phyloP scores from a whole-genome alignment of 139 green algal genomes.

The Chlamydomonas sp. region DNA sequence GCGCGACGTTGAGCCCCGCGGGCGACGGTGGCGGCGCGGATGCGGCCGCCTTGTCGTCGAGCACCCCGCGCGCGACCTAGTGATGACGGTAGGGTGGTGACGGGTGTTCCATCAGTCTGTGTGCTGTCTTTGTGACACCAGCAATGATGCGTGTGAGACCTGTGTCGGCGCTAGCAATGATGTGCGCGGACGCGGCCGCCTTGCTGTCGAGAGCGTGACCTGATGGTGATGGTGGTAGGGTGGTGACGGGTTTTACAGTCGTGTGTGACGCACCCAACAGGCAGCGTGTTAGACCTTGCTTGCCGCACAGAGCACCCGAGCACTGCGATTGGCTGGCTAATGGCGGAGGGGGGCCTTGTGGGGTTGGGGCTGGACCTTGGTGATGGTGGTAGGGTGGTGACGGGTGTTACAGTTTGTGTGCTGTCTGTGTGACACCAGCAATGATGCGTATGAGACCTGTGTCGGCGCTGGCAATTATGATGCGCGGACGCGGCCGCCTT shows the following conservation, averaged over 20 bases:
- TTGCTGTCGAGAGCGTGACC: slow-evolving; percentile 43
- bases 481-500: neutral
- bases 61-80: slow-evolving; percentile 38
- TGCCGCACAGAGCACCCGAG: too few species aligned
- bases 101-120: neutral
- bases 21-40: neutral
- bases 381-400: neutral
- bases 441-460: neutral
- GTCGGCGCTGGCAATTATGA: too few species aligned
- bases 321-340: too few species aligned
- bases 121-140: neutral
- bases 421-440: neutral
- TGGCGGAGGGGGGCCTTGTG: too few species aligned
- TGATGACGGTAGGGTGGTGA: neutral
- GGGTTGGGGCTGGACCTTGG: too few species aligned
- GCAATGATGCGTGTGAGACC: neutral
- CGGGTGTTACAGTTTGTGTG: neutral
- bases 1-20: neutral
- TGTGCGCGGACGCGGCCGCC: neutral
- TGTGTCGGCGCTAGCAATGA: neutral
- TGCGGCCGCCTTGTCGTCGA: slow-evolving; percentile 31
- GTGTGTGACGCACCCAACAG: too few species aligned
- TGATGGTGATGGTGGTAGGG: slow-evolving; percentile 12
- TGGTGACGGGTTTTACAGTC: too few species aligned
- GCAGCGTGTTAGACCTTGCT: too few species aligned